Base-by-base conservation (phyloP, 2,329 filamentous ascomycete species). In the Cercospora citrullina region DNA sequence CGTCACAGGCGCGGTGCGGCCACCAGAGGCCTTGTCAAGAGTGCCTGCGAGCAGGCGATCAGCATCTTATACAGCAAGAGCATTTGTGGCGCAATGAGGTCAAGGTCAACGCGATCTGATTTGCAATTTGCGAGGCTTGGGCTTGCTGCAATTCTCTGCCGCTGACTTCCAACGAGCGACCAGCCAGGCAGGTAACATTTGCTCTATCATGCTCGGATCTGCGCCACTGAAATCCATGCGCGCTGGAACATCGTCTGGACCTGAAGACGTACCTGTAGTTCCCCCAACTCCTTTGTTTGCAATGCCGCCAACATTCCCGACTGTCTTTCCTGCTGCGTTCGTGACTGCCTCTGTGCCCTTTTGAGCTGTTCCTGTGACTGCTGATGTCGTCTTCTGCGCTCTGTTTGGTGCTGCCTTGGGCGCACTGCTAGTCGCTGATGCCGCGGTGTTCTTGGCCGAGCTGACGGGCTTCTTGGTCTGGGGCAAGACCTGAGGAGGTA, bases 1-100 rank as follows among this genome's bases (percentile, higher is more conserved):
- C 16, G 80, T 74, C 5, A 77, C 74, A 33, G 73, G 71, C 10
- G 70, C 72, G 5, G 75, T 68, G 10, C 68, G 68, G 5, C 72
- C 73, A 28, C 77, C 77, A 2, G 78, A 74, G 7, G 76, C 72
- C 75, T 78, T 72, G 76, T 81, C 67, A 75, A 76, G 53, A 72
- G 66, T 55, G 70, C 75, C 76, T 77, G 68, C 26, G 39, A 60
- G 33, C 28, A 10, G 33, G 30, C 30, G 12, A 68, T 69, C 67
- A 71, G 59, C 63, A 55, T 60, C 48, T 16, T 3, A 39, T 39
- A 28, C 65, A 42, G 18, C 59, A 58, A 30, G 33, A 48, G 39
- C 14, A 36, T 51, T 23, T 23, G 21, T 21, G 60, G 39, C 21
- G 58, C 33, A 36, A 14, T 26, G 16, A n/a, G 16, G 21, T 16